These are phyloP conservation scores for Mucor circinelloides DNA, from an alignment of 371 early-diverging fungal species.

Conservation along the genomic window DNA sequence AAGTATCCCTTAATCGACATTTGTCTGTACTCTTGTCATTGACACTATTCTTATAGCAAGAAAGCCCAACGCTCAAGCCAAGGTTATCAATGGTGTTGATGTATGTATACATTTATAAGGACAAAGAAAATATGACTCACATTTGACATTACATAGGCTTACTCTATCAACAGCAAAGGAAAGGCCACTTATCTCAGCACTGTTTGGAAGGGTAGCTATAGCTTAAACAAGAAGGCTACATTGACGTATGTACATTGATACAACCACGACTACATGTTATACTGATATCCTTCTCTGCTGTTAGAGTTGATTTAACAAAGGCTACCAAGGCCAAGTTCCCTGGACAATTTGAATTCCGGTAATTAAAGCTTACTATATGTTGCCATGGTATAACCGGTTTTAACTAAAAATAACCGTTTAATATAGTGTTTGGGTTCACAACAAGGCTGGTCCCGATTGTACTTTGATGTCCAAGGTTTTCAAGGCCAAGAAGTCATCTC, in stretches of 20 bases:
- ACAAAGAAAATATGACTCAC: not conserved
- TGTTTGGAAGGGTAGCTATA: conserved; percentile 47
- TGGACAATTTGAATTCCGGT: conserved; percentile 54
- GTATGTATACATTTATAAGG: conserved; percentile 21
- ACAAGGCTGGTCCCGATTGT: conserved; percentile 49
- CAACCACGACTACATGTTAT: not conserved
- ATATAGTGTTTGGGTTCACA: conserved; percentile 45
- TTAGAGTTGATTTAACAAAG: conserved; percentile 48
- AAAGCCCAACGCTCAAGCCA: conserved; percentile 41
- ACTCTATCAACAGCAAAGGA: conserved; percentile 38
- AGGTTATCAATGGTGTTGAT: conserved; percentile 49
- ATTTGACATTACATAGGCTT: conserved; percentile 29
- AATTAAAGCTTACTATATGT: conserved; percentile 11
- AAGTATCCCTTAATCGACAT: conserved; percentile 9
- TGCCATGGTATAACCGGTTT: conserved; percentile 1
- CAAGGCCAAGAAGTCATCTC: conserved; percentile 40
- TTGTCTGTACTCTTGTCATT: not conserved
- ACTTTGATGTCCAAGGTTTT: conserved; percentile 56
- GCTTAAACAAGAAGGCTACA: conserved; percentile 42
- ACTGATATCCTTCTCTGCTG: not conserved
- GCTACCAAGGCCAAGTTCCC: conserved; percentile 39
- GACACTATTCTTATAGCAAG: conserved; percentile 28
- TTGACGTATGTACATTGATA: conserved; percentile 33
- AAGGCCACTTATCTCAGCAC: conserved; percentile 43
- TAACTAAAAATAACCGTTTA: conserved; percentile 5